Evolutionary conservation across 1,284 basidiomycete genomes (phyloP).

Genomic region (Austroboletus rostrupii): DNA sequence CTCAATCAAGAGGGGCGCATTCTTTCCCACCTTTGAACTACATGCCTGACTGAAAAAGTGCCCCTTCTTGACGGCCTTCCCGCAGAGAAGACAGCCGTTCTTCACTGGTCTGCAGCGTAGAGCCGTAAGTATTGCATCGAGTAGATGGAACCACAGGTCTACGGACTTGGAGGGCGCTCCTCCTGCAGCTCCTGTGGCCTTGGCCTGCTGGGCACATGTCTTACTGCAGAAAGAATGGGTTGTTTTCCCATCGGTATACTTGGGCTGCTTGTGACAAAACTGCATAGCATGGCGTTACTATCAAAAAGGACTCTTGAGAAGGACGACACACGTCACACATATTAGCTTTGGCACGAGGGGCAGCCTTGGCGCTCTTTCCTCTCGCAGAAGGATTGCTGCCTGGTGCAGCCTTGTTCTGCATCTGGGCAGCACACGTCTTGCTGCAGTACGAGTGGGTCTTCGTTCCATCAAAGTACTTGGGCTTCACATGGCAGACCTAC

Average conservation of each 20-base stretch:
- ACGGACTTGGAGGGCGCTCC: slow-evolving; percentile 30
- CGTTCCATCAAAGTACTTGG: slow-evolving; percentile 42
- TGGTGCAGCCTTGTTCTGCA: slow-evolving; percentile 21
- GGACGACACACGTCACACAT: slow-evolving; percentile 30
- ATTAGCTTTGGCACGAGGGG: slow-evolving; percentile 21
- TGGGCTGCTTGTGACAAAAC: slow-evolving; percentile 49
- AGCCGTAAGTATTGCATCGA: slow-evolving; percentile 47
- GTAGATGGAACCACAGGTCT: slow-evolving; percentile 15
- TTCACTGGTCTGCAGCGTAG: slow-evolving; percentile 46
- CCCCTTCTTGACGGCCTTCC: slow-evolving; percentile 49
- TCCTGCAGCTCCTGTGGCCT: slow-evolving; percentile 28
- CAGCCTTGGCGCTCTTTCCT: slow-evolving; percentile 21
- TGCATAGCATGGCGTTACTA: slow-evolving; percentile 15
- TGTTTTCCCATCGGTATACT: slow-evolving; percentile 48
- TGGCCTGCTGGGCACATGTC: slow-evolving; percentile 50
- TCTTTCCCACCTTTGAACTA: slow-evolving; percentile 46
- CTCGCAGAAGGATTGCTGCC: slow-evolving; percentile 16
- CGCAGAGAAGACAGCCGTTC: slow-evolving; percentile 54
- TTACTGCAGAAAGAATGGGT: slow-evolving; percentile 56
- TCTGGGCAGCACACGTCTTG: slow-evolving; percentile 33
- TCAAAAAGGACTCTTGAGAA: slow-evolving; percentile 1
- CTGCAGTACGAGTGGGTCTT: slow-evolving; percentile 38
- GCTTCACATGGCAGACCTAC: slow-evolving; percentile 46
- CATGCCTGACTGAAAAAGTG: slow-evolving; percentile 58
- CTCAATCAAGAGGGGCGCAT: slow-evolving; percentile 52